phyloP scores from a whole-genome alignment of 257 asterid genomes.

The Solanum chaucha region DNA sequence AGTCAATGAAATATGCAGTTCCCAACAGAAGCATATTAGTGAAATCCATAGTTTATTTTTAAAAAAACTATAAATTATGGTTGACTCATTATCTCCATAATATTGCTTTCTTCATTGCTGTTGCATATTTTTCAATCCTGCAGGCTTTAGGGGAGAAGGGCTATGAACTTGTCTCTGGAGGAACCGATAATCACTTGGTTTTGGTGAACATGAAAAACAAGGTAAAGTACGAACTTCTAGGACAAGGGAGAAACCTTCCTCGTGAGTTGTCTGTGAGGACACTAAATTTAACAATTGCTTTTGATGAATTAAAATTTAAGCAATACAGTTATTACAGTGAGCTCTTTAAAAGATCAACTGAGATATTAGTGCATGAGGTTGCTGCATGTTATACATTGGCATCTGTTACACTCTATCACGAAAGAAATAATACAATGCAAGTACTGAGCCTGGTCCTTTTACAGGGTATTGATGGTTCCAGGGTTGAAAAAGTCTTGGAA shows the following conservation, averaged over 20 bases:
- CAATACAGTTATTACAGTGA: not conserved
- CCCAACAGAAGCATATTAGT: not conserved
- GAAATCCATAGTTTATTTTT: not conserved
- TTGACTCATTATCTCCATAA: not conserved
- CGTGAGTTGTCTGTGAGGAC: not conserved
- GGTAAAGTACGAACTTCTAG: conserved; percentile 22
- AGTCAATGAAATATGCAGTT: not conserved
- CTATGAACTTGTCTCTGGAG: conserved; percentile 88
- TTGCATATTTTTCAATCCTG: conserved; percentile 1
- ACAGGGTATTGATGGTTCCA: conserved; percentile 99
- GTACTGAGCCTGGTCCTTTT: not conserved
- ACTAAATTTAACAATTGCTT: not conserved
- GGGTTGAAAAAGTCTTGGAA: conserved; percentile 91
- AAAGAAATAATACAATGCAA: not conserved
- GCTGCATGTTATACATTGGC: not conserved
- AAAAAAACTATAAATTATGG: not conserved
- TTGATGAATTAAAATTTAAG: not conserved
- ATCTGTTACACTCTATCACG: not conserved
- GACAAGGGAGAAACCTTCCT: not conserved
- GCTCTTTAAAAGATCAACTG: not conserved
- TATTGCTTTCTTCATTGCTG: not conserved
- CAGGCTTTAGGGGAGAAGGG: conserved; percentile 71
- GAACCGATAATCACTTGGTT: conserved; percentile 95
- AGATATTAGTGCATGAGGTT: not conserved
- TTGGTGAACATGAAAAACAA: conserved; percentile 71